A percentile compares a stretch with the other conserved stretches of the same genome.
These are phyloP conservation scores for Mesostigma viride DNA, from an alignment of 139 green algal species.

Conservation along the genomic window DNA sequence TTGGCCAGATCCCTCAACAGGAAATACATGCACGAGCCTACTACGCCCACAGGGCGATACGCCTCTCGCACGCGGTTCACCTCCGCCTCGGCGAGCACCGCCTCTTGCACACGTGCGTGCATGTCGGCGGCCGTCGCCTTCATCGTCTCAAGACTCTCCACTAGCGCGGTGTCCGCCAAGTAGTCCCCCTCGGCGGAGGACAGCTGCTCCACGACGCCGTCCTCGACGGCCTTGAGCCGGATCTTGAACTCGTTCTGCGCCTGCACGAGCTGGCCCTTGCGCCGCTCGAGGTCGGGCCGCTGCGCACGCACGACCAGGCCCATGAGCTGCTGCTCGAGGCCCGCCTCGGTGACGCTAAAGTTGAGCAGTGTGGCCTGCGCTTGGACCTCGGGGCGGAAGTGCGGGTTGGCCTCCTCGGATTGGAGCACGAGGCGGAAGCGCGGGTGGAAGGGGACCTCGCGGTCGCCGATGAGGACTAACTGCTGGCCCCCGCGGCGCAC, in stretches of 20 bases:
- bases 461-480: background rate
- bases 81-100: no score
- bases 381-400: background rate
- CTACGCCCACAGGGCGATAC: no score
- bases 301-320: background rate
- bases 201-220: background rate
- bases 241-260: slow-evolving; percentile 1
- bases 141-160: background rate
- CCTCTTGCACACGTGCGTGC: background rate
- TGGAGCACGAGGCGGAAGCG: slow-evolving; percentile 1
- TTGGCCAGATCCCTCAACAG: no score
- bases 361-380: background rate
- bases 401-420: background rate
- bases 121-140: background rate
- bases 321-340: slow-evolving; percentile 4
- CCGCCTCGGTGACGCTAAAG: background rate
- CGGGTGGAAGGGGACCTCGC: background rate
- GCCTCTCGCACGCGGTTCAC: no score
- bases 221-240: background rate
- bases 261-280: background rate
- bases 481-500: background rate
- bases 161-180: background rate
- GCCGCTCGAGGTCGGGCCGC: background rate
- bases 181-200: background rate
- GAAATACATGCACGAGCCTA: no score